Evolutionary conservation across 345 rosid species (phyloP), one percentile per base, ranked within the genome.

Genomic region (Populus deltoides): DNA sequence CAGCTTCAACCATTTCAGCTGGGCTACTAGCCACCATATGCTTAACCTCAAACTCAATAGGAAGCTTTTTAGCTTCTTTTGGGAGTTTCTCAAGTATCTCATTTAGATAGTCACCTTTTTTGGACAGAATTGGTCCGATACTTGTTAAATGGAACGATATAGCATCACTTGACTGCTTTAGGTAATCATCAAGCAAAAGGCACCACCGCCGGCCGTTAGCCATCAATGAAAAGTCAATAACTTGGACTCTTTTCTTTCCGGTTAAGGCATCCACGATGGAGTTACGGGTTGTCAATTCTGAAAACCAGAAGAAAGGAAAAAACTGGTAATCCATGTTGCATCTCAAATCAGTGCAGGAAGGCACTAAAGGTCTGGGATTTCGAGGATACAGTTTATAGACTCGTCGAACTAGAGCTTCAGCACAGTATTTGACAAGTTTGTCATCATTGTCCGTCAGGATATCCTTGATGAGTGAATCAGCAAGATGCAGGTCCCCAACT

Each of bases 1-100:
- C 4, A 97, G 94, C 86, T 91, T 92, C 36, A 94, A 88, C 71
- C 92, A 94, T 76, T 90, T 90, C 17, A 94, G 87, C 71, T 89
- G 86, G 36, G 89, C 80, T 7, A 53, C 18, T 53, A 0, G 90
- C 89, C 9, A 89, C 93, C 36, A 93, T 88, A 6, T 91, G 92
- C 0, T 94, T 91, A 25, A 10, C 39, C 3, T 39, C 71, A 41
- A 68, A 68, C 9, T 41, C 6, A 39, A 68, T 41, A 41, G 10
- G n/a, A 53, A 53, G 22, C 24, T 20, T 53, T 53, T 18, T 20
- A 2, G 59, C 59, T 53, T 18, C n/a, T 2, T 2, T 8, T 24
- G 8, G 59, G 22, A 53, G 59, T 18, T 7, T 53, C 9, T 53
- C 59, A 20, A 20, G n/a, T 53, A 20, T 53, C 1, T 53, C 8